Evolutionary conservation across 2,329 filamentous ascomycete species (phyloP), one percentile per base, ranked within the genome.

Genomic region (Beauveria sp.): DNA sequence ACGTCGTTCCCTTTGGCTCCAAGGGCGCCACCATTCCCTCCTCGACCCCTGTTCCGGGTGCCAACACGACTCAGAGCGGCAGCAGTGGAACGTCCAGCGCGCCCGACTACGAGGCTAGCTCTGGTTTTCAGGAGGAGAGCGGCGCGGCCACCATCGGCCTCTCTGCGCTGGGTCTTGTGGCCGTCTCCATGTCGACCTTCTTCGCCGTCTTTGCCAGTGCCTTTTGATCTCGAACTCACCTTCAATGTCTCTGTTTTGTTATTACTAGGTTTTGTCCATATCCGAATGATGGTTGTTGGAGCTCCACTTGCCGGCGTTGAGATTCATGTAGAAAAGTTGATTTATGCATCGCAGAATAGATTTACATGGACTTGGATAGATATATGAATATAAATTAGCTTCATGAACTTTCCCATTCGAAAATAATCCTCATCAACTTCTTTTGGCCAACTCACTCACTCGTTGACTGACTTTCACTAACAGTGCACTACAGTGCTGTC

Each of bases 1-100:
- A 83, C 61, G 72, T 84, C 34, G 75, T 83, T 1, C 68, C 80
- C 2, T 84, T 84, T 65, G 64, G 76, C 20, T 83, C 77, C 69
- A 71, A 75, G 10, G 76, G 79, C 26, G 81, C 80, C 0, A 65
- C 69, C 3, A 83, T 84, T 38, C 82, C 82, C 1, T 81, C 77
- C 12, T 77, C 81, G 3, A 83, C 79, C 5, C 65, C 69, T 0
- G 79, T 75, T 20, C 72, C 77, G 1, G 74, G 73, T 63, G 76
- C 81, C 64, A 68, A 69, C 64, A 68, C 75, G 62, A 72, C 52
- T 10, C 22, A 63, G 53, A 12, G 62, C 62, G 28, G 43, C 42
- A 43, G 45, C 18, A 57, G 22, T 24, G 46, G 62, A 60, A 12
- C 26, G 18, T 61, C 66, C 34, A 61, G 66, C 22, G 62, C 64